A percentile compares a stretch with the other conserved stretches of the same genome.
Evolutionary conservation across 495 filamentous ascomycete species (phyloP).

Genomic region (Tuber indicum): DNA sequence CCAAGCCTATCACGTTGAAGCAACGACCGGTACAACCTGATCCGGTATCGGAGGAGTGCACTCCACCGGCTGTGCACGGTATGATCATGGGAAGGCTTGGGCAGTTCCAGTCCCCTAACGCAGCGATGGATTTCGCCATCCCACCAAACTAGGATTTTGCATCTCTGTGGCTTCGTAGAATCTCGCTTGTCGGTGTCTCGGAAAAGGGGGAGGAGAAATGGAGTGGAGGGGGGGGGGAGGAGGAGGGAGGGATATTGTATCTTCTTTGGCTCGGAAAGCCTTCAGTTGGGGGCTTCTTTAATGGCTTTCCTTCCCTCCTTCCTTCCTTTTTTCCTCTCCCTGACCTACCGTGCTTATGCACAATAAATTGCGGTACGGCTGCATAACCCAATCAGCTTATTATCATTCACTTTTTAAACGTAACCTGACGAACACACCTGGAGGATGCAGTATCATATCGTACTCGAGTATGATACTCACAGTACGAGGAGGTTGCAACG

Average conservation of each 20-base stretch:
- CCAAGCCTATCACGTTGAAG: not conserved
- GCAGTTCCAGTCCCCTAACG: not conserved
- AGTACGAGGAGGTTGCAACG: not conserved
- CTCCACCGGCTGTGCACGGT: not conserved
- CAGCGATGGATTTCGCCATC: constrained; percentile 12
- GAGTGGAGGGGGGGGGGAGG: not conserved
- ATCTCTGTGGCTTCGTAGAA: constrained; percentile 4
- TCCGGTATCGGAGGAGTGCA: not conserved
- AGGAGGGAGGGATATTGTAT: not conserved
- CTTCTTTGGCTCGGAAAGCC: not conserved
- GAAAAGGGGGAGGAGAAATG: not conserved
- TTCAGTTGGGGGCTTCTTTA: not conserved
- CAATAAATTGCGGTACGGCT: not conserved
- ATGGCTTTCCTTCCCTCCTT: not conserved
- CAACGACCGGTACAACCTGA: not conserved
- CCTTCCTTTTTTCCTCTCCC: not conserved
- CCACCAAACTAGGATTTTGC: constrained; percentile 1
- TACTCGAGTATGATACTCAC: too few relatives aligned
- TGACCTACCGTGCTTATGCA: not conserved
- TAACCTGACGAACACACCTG: not conserved
- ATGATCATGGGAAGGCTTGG: constrained; percentile 4
- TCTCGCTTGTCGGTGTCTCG: constrained; percentile 16
- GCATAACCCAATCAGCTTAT: constrained; percentile 1
- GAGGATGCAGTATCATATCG: not conserved
- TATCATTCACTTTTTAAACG: not conserved